Percentiles rank a stretch among this genome's conserved stretches.
These are phyloP conservation scores for Colletotrichum noveboracense DNA, from an alignment of 2,329 filamentous ascomycete genomes.

Conservation along the genomic window DNA sequence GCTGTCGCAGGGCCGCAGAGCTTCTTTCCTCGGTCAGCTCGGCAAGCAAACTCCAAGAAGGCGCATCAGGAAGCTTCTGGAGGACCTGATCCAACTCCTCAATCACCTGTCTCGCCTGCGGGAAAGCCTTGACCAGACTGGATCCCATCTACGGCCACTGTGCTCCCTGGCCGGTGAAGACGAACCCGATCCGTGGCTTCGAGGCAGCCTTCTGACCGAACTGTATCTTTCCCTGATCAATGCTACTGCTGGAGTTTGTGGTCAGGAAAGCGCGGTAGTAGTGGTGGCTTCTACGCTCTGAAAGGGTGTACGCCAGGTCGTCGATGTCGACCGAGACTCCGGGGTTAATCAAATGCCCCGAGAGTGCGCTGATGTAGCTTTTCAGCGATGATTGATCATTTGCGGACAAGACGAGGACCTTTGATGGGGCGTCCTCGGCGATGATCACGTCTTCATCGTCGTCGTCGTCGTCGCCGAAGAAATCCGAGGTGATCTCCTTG, in stretches of 20 bases:
- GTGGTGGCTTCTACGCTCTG: constrained; percentile 23
- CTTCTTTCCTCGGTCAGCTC: constrained; percentile 21
- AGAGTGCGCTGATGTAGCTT: neutral
- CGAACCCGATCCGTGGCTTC: neutral
- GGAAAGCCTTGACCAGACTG: constrained; percentile 17
- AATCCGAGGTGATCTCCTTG: neutral
- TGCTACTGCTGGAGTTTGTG: constrained; percentile 24
- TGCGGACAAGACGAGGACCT: neutral
- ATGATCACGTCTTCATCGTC: neutral
- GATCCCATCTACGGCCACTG: constrained; percentile 32
- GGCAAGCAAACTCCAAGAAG: constrained; percentile 24
- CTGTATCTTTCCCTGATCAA: neutral
- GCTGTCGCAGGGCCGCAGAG: neutral
- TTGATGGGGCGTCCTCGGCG: neutral
- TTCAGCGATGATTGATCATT: neutral
- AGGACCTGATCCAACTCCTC: constrained; percentile 24
- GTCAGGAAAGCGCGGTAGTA: constrained; percentile 27
- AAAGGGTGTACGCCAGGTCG: constrained; percentile 34
- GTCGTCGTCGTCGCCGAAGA: accelerated
- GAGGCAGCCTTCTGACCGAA: neutral
- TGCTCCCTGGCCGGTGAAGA: constrained; percentile 38
- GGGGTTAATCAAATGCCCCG: constrained; percentile 24
- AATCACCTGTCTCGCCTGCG: constrained; percentile 10
- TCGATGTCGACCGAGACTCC: constrained; percentile 23
- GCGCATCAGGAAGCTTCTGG: neutral